phyloP scores from a whole-genome alignment of 1,284 basidiomycete genomes.

The Moesziomyces globuligerus region DNA sequence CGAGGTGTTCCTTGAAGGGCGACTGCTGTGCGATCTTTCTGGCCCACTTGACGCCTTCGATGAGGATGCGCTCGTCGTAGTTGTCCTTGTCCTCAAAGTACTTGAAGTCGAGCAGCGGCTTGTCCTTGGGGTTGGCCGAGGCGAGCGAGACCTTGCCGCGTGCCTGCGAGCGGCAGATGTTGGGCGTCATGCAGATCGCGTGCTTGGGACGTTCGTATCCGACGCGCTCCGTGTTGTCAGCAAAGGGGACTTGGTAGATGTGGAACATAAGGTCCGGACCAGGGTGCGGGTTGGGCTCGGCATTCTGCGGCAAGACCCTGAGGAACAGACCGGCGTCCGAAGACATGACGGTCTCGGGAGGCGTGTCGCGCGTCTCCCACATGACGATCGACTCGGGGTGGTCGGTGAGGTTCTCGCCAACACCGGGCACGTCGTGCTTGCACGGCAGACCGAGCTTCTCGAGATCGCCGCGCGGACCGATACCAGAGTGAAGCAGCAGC shows the following conservation, averaged over 20 bases:
- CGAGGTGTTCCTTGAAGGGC: conserved; percentile 68
- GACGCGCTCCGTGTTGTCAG: conserved; percentile 65
- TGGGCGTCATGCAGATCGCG: conserved; percentile 69
- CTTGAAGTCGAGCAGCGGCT: conserved; percentile 71
- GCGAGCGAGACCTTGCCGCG: conserved; percentile 67
- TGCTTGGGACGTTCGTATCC: conserved; percentile 66
- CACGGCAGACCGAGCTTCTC: conserved; percentile 68
- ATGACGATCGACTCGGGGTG: conserved; percentile 69
- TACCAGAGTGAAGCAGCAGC: conserved; percentile 72
- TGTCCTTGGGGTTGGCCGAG: conserved; percentile 68
- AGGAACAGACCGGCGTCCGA: conserved; percentile 67
- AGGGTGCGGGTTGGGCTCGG: conserved; percentile 58
- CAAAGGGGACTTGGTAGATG: conserved; percentile 66
- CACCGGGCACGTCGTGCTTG: conserved; percentile 70
- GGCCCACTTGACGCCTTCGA: conserved; percentile 72
- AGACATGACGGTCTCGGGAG: conserved; percentile 67
- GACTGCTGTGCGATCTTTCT: conserved; percentile 69
- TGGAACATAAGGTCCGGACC: conserved; percentile 68
- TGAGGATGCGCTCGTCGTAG: conserved; percentile 70
- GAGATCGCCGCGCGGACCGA: conserved; percentile 70
- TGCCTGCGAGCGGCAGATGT: conserved; percentile 69
- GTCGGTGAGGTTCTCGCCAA: conserved; percentile 72
- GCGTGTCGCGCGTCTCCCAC: conserved; percentile 66
- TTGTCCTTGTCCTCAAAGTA: conserved; percentile 71
- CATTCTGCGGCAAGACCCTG: conserved; percentile 50